A percentile compares a stretch with the other conserved stretches of the same genome.
Conservation (phyloP, 208 protist genomes). For the Leishmania gerbilli region DNA sequence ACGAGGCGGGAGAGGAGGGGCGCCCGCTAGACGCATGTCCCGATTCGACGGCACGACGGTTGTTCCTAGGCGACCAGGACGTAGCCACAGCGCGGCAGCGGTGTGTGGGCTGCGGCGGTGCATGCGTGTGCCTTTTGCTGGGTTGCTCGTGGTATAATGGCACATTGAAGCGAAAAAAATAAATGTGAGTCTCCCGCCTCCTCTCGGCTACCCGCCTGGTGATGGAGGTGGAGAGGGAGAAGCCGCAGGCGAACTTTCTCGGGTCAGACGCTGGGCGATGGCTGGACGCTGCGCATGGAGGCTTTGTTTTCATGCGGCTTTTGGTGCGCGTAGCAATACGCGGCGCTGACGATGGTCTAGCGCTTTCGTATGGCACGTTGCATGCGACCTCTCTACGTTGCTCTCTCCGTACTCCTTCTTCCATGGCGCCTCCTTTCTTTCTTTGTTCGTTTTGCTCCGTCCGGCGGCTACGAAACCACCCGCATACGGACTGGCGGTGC, state of each 20-base stretch:
- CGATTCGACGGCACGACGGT: not conserved
- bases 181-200: not conserved
- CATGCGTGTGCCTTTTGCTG: too few species aligned
- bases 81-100: not conserved
- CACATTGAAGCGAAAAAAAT: not conserved
- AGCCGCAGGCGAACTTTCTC: not conserved
- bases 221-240: not conserved
- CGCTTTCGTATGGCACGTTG: not conserved
- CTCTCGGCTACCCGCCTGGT: not conserved
- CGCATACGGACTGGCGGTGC: not conserved
- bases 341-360: not conserved
- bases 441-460: not conserved
- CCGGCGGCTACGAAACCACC: not conserved
- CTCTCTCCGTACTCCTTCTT: not conserved
- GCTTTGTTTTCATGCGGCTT: not conserved
- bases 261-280: not conserved
- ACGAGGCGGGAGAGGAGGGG: too few species aligned
- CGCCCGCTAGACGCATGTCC: not conserved
- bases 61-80: not conserved
- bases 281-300: not conserved
- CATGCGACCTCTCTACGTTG: not conserved
- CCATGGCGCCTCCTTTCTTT: conserved; percentile 5
- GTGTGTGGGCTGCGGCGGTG: not conserved
- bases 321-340: not conserved
- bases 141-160: too few species aligned